phyloP scores from a whole-genome alignment of 2,329 filamentous ascomycete genomes.

The Gremmenia infestans region DNA sequence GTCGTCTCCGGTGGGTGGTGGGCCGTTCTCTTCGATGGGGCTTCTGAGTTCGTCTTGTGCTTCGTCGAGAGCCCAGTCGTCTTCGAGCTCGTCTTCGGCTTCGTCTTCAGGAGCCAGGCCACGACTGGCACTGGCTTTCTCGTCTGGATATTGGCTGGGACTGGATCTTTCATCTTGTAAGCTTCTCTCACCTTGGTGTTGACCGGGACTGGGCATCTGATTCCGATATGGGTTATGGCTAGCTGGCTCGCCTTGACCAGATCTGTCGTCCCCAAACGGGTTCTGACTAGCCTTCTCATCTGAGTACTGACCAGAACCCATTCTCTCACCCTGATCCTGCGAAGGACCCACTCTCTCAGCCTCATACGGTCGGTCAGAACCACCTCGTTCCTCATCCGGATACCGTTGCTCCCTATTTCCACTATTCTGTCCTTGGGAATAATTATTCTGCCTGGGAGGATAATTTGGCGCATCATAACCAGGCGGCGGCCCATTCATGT shows the following conservation, averaged over 20 bases:
- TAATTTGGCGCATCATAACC: neutral
- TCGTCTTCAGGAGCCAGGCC: neutral
- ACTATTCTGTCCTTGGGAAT: neutral
- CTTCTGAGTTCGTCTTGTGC: constrained; percentile 5
- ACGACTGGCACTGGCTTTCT: neutral
- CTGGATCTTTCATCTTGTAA: neutral
- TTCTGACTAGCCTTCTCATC: too few relatives aligned
- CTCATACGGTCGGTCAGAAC: neutral
- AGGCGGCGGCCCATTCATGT: neutral
- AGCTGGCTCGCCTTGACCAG: too few relatives aligned
- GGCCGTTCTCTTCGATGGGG: neutral
- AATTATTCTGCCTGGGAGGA: neutral
- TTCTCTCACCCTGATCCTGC: neutral
- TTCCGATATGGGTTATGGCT: neutral
- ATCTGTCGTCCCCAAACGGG: too few relatives aligned
- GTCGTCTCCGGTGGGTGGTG: neutral
- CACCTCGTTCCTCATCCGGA: neutral
- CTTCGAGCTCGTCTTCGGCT: neutral
- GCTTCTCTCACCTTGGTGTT: neutral
- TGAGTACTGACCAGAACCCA: too few relatives aligned
- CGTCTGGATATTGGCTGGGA: neutral
- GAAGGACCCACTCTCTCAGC: neutral
- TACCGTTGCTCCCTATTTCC: neutral
- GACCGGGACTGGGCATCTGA: neutral
- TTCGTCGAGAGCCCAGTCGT: constrained; percentile 9